Evolutionary conservation across 805 yeast genomes (phyloP).

Genomic region (Zygosaccharomyces kombuchaensis): DNA sequence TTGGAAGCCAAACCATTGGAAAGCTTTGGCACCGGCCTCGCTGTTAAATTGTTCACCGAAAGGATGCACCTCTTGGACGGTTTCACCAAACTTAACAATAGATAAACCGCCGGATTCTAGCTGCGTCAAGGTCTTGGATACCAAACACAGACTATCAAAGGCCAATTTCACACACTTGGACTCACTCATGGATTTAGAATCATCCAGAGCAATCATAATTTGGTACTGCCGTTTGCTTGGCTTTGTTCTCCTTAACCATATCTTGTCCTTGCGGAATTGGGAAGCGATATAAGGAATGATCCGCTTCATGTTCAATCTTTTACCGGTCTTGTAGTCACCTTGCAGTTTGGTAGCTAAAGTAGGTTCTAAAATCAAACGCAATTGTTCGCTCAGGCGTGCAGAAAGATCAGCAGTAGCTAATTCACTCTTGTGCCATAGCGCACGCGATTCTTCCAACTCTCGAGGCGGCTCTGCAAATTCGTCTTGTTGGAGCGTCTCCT

Average conservation of each 20-base stretch:
- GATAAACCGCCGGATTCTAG: slow-evolving; percentile 92
- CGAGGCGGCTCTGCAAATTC: slow-evolving; percentile 41
- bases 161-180: slow-evolving; percentile 87
- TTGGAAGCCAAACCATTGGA: slow-evolving; percentile 86
- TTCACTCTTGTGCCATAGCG: slow-evolving; percentile 80
- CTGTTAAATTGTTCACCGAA: slow-evolving; percentile 80
- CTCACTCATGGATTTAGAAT: slow-evolving; percentile 96
- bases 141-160: slow-evolving; percentile 89
- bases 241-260: slow-evolving; percentile 95
- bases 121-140: slow-evolving; percentile 88
- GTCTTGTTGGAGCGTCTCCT: slow-evolving; percentile 30
- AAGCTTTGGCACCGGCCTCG: slow-evolving; percentile 76
- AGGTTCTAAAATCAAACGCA: slow-evolving; percentile 89
- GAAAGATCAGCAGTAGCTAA: slow-evolving; percentile 82
- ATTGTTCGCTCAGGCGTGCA: slow-evolving; percentile 84
- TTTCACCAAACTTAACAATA: slow-evolving; percentile 85
- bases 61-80: slow-evolving; percentile 78
- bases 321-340: slow-evolving; percentile 97
- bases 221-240: slow-evolving; percentile 97
- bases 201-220: slow-evolving; percentile 95
- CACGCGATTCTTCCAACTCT: slow-evolving; percentile 61
- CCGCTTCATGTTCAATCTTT: slow-evolving; percentile 93
- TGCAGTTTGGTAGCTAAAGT: slow-evolving; percentile 90
- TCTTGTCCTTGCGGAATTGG: slow-evolving; percentile 94
- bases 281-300: slow-evolving; percentile 97